These are phyloP conservation scores for Boechera stricta DNA, from an alignment of 345 rosid species.

Conservation along the genomic window DNA sequence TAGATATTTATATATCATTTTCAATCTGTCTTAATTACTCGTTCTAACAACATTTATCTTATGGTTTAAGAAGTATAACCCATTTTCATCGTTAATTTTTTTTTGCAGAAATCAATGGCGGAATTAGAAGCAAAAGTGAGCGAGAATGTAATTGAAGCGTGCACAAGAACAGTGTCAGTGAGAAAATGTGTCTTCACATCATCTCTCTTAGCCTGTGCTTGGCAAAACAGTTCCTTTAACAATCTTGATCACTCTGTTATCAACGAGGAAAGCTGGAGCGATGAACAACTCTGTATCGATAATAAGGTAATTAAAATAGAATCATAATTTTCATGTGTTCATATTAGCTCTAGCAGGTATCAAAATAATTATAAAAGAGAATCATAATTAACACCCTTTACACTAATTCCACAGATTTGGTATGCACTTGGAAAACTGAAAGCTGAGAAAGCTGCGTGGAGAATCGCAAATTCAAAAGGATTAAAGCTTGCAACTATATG, in stretches of 20 bases:
- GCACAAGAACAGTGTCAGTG: slow-evolving; percentile 71
- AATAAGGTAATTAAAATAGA: slow-evolving; percentile 58
- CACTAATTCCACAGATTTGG: slow-evolving; percentile 60
- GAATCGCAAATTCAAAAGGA: slow-evolving; percentile 60
- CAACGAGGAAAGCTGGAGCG: slow-evolving; percentile 77
- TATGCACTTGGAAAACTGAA: slow-evolving; percentile 89
- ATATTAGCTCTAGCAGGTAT: background rate
- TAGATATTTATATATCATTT: background rate
- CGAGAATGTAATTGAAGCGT: slow-evolving; percentile 81
- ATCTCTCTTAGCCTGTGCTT: slow-evolving; percentile 77
- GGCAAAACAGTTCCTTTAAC: slow-evolving; percentile 52
- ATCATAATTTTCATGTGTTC: background rate
- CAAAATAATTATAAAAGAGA: background rate
- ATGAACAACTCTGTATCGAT: slow-evolving; percentile 67
- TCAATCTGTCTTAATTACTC: background rate
- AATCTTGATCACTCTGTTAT: slow-evolving; percentile 51
- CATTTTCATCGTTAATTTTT: background rate
- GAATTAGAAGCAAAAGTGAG: slow-evolving; percentile 62
- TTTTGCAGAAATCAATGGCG: slow-evolving; percentile 47
- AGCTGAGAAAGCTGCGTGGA: slow-evolving; percentile 74
- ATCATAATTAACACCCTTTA: background rate
- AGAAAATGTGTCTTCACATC: slow-evolving; percentile 78
- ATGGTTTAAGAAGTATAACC: background rate
- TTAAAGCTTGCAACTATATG: slow-evolving; percentile 64
- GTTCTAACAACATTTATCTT: no score